Evolutionary conservation across 768 basidiomycete genomes (phyloP).

Genomic region (Auricularia heimuer): DNA sequence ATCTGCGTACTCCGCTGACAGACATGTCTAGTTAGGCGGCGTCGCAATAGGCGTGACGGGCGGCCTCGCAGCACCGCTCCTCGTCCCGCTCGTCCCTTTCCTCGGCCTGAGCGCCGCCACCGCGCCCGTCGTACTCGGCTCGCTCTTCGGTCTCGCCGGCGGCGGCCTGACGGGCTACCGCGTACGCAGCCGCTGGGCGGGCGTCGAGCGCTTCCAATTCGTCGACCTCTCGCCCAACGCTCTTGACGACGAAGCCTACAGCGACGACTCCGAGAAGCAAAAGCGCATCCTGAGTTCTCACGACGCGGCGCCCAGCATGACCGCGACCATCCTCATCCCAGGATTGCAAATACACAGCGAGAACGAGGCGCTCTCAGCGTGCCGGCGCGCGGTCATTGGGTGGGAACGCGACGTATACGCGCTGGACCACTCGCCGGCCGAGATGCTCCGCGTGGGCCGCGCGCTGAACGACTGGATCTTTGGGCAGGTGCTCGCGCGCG

Average conservation of each 20-base stretch:
- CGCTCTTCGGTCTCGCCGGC: constrained; percentile 29
- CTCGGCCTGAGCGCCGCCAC: constrained; percentile 19
- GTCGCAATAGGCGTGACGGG: constrained; percentile 30
- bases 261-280: not conserved
- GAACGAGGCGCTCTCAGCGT: too few species aligned
- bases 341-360: constrained; percentile 23
- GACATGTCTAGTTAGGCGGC: constrained; percentile 17
- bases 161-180: constrained; percentile 28
- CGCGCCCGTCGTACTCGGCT: constrained; percentile 28
- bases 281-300: not conserved
- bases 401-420: constrained; percentile 26
- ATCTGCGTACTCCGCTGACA: not conserved
- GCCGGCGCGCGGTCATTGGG: too few species aligned
- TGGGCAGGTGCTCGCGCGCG: constrained; percentile 20
- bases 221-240: constrained; percentile 20
- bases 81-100: constrained; percentile 19
- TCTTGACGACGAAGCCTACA: not conserved
- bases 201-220: constrained; percentile 30
- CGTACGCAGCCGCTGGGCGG: constrained; percentile 27
- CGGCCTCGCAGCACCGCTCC: constrained; percentile 29
- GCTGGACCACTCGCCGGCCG: constrained; percentile 17
- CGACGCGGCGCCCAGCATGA: not conserved
- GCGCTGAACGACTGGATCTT: constrained; percentile 21
- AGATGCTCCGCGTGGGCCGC: constrained; percentile 20
- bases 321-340: constrained; percentile 29